Percentiles rank a stretch among this genome's conserved stretches.
phyloP scores from a whole-genome alignment of 2,329 filamentous ascomycete genomes.

The Pseudogymnoascus pannorum region DNA sequence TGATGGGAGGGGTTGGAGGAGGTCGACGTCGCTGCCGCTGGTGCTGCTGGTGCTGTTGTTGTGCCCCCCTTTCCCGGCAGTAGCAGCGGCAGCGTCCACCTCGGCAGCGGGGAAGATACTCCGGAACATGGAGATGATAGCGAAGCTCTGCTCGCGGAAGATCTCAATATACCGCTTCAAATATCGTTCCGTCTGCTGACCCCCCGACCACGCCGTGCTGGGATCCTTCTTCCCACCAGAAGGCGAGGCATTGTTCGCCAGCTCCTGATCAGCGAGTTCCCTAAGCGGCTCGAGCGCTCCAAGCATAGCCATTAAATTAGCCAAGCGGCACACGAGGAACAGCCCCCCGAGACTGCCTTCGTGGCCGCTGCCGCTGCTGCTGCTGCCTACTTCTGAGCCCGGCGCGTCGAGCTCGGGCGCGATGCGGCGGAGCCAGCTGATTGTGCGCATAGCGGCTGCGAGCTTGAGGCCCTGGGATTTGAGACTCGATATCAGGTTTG shows the following conservation, averaged over 20 bases:
- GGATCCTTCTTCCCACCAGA: constrained; percentile 36
- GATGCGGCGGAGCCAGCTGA: constrained; percentile 83
- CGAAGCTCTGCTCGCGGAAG: constrained; percentile 95
- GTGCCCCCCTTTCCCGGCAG: constrained; percentile 18
- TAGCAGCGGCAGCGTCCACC: constrained; percentile 14
- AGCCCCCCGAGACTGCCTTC: constrained; percentile 72
- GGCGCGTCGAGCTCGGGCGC: constrained; percentile 64
- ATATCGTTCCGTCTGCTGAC: constrained; percentile 89
- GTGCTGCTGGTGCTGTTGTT: too few species aligned
- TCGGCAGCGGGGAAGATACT: constrained; percentile 68
- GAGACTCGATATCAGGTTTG: constrained; percentile 71
- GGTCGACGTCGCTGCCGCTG: too few species aligned
- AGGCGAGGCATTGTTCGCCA: constrained; percentile 34
- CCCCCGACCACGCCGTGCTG: constrained; percentile 51
- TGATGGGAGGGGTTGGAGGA: constrained; percentile 59
- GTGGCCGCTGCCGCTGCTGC: constrained; percentile 28
- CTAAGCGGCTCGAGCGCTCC: constrained; percentile 77
- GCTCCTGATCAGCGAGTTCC: constrained; percentile 85
- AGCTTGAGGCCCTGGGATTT: constrained; percentile 76
- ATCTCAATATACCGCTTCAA: constrained; percentile 95
- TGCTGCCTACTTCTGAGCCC: constrained; percentile 25
- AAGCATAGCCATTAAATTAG: constrained; percentile 71
- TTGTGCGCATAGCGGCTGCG: constrained; percentile 80
- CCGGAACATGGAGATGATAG: constrained; percentile 88
- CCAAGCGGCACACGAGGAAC: constrained; percentile 79